Evolutionary conservation across 306 rosid genomes (phyloP).

Genomic region (Vigna unguiculata): DNA sequence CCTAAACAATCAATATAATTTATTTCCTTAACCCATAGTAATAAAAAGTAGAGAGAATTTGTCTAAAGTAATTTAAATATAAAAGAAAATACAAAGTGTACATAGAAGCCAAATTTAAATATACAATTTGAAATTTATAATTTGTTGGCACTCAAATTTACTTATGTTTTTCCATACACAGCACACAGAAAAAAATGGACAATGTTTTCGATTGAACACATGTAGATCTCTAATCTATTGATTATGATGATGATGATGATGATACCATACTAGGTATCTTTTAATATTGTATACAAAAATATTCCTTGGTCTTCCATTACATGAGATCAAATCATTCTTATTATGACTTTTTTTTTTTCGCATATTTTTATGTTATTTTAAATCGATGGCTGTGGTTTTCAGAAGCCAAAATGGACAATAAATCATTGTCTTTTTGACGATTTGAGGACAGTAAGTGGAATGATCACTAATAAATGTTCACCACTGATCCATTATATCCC

Average conservation of each 20-base stretch:
- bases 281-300: background rate
- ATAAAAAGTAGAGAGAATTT: too few species aligned
- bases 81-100: too few species aligned
- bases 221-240: background rate
- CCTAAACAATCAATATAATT: too few species aligned
- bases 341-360: background rate
- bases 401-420: background rate
- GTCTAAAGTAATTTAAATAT: too few species aligned
- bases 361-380: background rate
- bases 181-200: too few species aligned
- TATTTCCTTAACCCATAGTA: too few species aligned
- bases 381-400: conserved; percentile 11
- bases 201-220: background rate
- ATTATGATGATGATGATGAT: background rate
- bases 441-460: conserved; percentile 41
- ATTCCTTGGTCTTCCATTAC: background rate
- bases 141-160: too few species aligned
- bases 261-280: background rate
- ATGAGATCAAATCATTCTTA: background rate
- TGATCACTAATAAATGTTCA: conserved; percentile 40
- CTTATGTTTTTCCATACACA: too few species aligned
- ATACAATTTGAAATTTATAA: too few species aligned
- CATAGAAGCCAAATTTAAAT: too few species aligned
- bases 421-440: conserved; percentile 18
- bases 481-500: background rate